Evolutionary conservation across 1,139 yeast genomes (phyloP).

Genomic region (Debaryomyces udenii): DNA sequence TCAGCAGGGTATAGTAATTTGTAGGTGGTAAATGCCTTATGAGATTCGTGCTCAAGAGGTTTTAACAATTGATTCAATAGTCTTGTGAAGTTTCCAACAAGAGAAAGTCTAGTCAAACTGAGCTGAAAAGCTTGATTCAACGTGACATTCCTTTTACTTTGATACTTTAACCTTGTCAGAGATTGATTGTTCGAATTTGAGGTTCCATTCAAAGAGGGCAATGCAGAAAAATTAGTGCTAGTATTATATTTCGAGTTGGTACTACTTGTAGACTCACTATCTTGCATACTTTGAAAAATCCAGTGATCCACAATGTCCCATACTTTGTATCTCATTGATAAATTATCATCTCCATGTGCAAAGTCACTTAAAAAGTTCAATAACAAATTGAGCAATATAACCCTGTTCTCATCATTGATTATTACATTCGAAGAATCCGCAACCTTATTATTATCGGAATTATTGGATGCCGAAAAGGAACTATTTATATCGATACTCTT

Average conservation of each 20-base stretch:
- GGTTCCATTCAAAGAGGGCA: slow-evolving; percentile 1
- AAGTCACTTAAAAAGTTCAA: slow-evolving; percentile 50
- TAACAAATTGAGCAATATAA: slow-evolving; percentile 37
- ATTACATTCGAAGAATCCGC: slow-evolving; percentile 30
- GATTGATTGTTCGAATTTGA: slow-evolving; percentile 2
- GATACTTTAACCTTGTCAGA: slow-evolving; percentile 23
- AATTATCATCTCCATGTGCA: slow-evolving; percentile 41
- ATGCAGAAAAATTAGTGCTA: neutral
- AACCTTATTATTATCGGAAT: slow-evolving; percentile 20
- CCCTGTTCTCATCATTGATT: slow-evolving; percentile 41
- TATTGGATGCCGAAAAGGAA: neutral
- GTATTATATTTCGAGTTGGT: slow-evolving; percentile 5
- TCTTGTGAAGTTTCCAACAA: slow-evolving; percentile 63
- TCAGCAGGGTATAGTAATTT: slow-evolving; percentile 62
- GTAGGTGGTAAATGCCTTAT: slow-evolving; percentile 39
- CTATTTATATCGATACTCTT: slow-evolving; percentile 3
- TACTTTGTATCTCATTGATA: slow-evolving; percentile 46
- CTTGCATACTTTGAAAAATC: slow-evolving; percentile 53
- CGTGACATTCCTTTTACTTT: slow-evolving; percentile 32
- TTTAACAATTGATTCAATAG: slow-evolving; percentile 45
- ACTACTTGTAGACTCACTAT: slow-evolving; percentile 8
- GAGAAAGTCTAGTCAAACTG: slow-evolving; percentile 47
- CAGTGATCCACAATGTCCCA: slow-evolving; percentile 80
- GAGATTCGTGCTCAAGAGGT: slow-evolving; percentile 25
- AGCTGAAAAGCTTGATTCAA: slow-evolving; percentile 37